Evolutionary conservation across 129 eudicot species (phyloP), one percentile per base, ranked within the genome.

Genomic region (Flaveria trinervia): DNA sequence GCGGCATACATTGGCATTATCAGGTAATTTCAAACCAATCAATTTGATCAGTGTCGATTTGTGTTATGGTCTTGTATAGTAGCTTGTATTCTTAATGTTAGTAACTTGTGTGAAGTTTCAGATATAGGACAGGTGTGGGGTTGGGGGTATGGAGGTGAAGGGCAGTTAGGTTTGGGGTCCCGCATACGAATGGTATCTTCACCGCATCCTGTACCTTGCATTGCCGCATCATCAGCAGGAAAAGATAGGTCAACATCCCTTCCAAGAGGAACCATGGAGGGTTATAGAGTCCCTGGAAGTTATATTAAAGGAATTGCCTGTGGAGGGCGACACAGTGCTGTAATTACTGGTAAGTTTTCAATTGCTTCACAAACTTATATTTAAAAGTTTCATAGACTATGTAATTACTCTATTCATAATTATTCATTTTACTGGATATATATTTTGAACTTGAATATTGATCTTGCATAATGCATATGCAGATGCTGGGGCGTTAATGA

Each of bases 111-210:
- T 72, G 57, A 81, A 82, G 79, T 78, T 93, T 81, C 93, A 94
- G 99, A 94, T 88, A 65, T 80, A 50, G 99, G 99, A 81, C 99
- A 94, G 82, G 99, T 94, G 77, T 94, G 99, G 99, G 97, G 99
- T 65, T 94, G 99, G 99, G 99, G 99, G 43, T 94, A 94, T 86
- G 99, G 99, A 79, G 99, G 99, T 36, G 99, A 94, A 68, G 99
- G 99, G 18, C 99, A 94, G 82, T 86, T 94, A 46, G 99, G 99
- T 14, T 56, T 91, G 83, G 99, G 99, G 13, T 89, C 97, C 26
- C 85, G 97, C 61, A 89, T 91, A 80, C 88, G 99, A 5, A 91
- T 87, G 97, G 99, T 94, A 59, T 94, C 97, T 56, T 94, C 99
- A 70, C 99, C 99, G 14, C 99, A 94, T 83, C 99, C 88, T 80